Evolutionary conservation across 169 alveolate genomes (phyloP).

Genomic region (Babesia bigemina): DNA sequence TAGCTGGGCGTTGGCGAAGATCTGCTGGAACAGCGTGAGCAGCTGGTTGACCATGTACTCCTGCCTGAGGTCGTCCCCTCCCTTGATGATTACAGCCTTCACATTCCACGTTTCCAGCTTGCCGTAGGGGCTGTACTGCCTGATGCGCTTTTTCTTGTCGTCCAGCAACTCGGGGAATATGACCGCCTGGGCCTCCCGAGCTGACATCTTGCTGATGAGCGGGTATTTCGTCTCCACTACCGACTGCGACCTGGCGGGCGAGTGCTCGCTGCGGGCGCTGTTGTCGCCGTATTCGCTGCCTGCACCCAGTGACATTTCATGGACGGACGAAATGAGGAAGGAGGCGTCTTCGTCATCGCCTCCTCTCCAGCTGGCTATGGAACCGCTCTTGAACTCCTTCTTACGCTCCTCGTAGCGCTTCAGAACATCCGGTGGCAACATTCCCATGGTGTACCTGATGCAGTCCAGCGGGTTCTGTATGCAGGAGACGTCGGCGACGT

Average conservation of each 20-base stretch:
- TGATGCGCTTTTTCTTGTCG: slow-evolving; percentile 78
- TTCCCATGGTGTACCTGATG: slow-evolving; percentile 60
- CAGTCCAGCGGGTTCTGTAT: slow-evolving; percentile 69
- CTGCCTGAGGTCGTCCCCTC: slow-evolving; percentile 95
- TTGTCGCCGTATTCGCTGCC: background rate
- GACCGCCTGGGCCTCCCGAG: slow-evolving; percentile 54
- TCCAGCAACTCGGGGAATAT: slow-evolving; percentile 80
- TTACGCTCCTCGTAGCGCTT: slow-evolving; percentile 42
- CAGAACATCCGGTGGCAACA: slow-evolving; percentile 67
- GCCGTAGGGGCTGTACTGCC: slow-evolving; percentile 84
- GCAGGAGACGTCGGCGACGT: slow-evolving; percentile 36
- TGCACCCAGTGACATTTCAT: slow-evolving; percentile 33
- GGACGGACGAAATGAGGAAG: slow-evolving; percentile 31
- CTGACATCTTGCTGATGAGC: slow-evolving; percentile 57
- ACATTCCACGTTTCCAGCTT: slow-evolving; percentile 83
- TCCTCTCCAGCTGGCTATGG: slow-evolving; percentile 12
- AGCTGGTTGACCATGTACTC: slow-evolving; percentile 94
- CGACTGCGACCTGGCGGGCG: background rate
- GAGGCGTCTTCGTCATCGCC: slow-evolving; percentile 19
- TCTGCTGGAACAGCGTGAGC: slow-evolving; percentile 85
- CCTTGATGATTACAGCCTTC: slow-evolving; percentile 89
- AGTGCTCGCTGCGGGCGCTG: background rate
- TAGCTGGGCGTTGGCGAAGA: slow-evolving; percentile 84
- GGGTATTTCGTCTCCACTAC: slow-evolving; percentile 33
- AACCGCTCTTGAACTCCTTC: slow-evolving; percentile 11